Evolutionary conservation across 257 asterid genomes (phyloP).

Genomic region (Capsicum pubescens): DNA sequence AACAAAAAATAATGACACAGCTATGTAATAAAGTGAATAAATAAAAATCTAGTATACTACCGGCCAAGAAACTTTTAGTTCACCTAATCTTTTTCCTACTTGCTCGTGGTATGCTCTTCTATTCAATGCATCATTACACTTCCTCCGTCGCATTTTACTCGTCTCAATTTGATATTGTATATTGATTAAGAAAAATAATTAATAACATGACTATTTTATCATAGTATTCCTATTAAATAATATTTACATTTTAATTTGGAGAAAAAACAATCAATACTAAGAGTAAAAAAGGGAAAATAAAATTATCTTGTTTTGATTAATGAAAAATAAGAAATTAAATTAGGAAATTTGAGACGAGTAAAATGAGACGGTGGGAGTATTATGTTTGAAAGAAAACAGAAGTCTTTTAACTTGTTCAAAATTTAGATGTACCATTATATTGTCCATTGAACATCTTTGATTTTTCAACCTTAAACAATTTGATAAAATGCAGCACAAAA

Average conservation of each 20-base stretch:
- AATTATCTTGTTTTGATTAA: no score
- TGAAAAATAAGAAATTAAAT: no score
- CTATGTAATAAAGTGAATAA: background rate
- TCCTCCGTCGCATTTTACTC: no score
- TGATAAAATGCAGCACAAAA: background rate
- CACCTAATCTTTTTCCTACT: background rate
- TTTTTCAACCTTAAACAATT: background rate
- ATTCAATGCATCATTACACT: background rate
- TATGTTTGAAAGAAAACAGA: constrained; percentile 1
- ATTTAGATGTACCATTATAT: background rate
- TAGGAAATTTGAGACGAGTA: no score
- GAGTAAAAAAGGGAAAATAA: no score
- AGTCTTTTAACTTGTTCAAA: background rate
- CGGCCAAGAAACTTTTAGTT: background rate
- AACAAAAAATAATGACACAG: background rate
- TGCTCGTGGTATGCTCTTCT: background rate
- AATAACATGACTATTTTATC: no score
- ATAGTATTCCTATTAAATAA: no score
- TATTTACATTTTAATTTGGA: no score
- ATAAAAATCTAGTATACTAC: background rate
- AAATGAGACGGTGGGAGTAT: background rate
- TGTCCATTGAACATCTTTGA: background rate
- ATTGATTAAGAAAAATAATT: no score
- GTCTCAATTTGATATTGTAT: no score
- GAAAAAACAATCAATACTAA: no score